Base-by-base conservation (phyloP, 345 rosid genomes). In the Salix suchowensis region DNA sequence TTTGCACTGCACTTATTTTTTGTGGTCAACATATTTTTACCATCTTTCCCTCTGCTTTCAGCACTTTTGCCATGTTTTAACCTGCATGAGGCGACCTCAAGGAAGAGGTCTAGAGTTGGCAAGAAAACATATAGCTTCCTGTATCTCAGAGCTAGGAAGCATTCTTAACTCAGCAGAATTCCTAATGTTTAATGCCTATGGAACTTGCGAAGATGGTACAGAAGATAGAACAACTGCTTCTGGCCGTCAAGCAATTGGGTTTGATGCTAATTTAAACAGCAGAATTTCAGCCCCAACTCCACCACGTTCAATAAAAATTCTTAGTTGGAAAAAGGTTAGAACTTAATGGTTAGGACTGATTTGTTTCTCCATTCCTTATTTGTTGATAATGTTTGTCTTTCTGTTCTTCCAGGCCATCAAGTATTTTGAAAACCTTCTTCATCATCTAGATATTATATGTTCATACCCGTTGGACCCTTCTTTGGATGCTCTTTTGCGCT, bases 101-200 rank as follows among this genome's bases (percentile, higher is more conserved):
- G 99, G 98, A 78, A 90, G 94, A 82, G 99, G 99, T 62, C 78
- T 90, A 80, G 97, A 90, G 82, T 83, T 91, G 90, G 98, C 98
- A 10, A 88, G 94, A 84, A 96, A 92, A 77, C 98, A 96, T 83
- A 86, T 94, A 85, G 87, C 87, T 24, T 87, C 90, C 77, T 94
- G 98, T 87, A 46, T 87, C 73, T 84, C 88, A n/a, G 99, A 96
- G 90, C 85, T 96, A 61, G 88, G 88, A 68, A 83, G 77, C 76
- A 88, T 92, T 79, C 87, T 68, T 24, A 86, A 84, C 32, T 88
- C 94, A 14, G 85, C 80, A 39, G 92, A 77, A 26, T 89, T 89
- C 74, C 86, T 91, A 61, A 70, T 80, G 80, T 80, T 83, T 58
- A 82, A 70, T 55, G 74, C 72, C 79, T 68, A 1, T 65, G 86